Percentiles rank a stretch among this genome's conserved stretches.
Evolutionary conservation across 192 early-diverging fungal genomes (phyloP).

Genomic region (Ramicandelaber brevisporus): DNA sequence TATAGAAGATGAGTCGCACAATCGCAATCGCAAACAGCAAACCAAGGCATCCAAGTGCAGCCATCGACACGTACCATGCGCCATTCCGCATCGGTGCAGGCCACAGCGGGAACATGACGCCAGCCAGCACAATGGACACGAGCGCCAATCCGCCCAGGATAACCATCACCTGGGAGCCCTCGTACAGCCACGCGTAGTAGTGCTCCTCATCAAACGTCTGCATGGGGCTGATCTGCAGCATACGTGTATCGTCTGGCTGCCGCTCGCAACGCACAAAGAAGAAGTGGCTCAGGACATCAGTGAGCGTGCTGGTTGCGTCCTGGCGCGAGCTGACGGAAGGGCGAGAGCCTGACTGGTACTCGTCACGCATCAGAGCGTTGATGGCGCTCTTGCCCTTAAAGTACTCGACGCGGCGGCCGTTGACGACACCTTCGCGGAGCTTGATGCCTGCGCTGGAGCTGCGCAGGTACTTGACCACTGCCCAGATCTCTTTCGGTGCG

Average conservation of each 20-base stretch:
- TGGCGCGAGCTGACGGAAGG: constrained; percentile 27
- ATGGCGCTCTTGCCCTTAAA: constrained; percentile 40
- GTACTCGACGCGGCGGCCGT: constrained; percentile 74
- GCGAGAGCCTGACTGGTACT: constrained; percentile 7
- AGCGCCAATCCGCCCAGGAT: constrained; percentile 58
- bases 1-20: constrained; percentile 62
- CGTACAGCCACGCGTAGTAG: constrained; percentile 85
- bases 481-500: constrained; percentile 32
- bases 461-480: constrained; percentile 58
- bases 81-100: constrained; percentile 50
- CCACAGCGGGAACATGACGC: constrained; percentile 97
- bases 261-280: constrained; percentile 58
- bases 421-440: constrained; percentile 61
- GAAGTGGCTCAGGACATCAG: constrained; percentile 35
- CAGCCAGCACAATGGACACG: constrained; percentile 56
- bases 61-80: constrained; percentile 75
- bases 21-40: constrained; percentile 72
- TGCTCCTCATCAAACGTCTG: constrained; percentile 49
- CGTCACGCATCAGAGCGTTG: constrained; percentile 11
- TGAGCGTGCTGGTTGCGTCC: constrained; percentile 31
- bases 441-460: constrained; percentile 38
- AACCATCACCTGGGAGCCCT: constrained; percentile 56
- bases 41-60: constrained; percentile 58
- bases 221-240: constrained; percentile 22
- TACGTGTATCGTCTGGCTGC: constrained; percentile 15